Base-by-base conservation (phyloP, 305 asterid species). In the Stenogyne calaminthoides region DNA sequence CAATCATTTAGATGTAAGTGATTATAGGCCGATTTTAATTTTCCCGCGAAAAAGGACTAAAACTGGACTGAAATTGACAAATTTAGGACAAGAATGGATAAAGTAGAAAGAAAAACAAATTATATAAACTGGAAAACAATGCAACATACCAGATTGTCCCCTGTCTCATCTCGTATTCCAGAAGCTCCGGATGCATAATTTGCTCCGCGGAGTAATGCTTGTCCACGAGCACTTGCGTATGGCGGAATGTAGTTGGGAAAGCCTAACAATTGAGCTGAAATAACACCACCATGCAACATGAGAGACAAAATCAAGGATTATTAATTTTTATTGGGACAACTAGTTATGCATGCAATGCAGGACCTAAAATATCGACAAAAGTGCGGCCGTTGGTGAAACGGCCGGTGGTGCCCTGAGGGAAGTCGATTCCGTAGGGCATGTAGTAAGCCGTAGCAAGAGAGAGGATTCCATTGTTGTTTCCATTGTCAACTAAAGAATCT, bases 401-500 rank as follows among this genome's bases (percentile, higher is more conserved):
- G 2, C 98, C 98, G 0, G 95, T 83, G 81, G 88, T 71, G 10
- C 96, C 98, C 51, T 86, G 85, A 1, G 94, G 91, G 42, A 90
- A 90, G 42, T 92, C 98, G 18, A 92, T 47, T 62, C 98, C 96
- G 15, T 92, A 90, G 58, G 98, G 96, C 84, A 77, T 78, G 79
- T 92, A 92, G 66, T 92, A 90, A 7, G 96, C 95, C 65, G 94
- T 81, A 7, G 96, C 92, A 12, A 92, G 89, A 64, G 89, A 81
- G 36, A 92, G 94, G 18, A 90, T 80, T 9, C 72, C 92, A 64
- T 92, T 92, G 62, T 92, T 90, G 75, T 92, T 92, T 62, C 96
- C 98, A 80, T 90, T 92, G 72, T 92, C 98, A 49, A 92, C 98
- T 34, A 92, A 81, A n/a, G 98, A 92, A 58, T 92, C 98, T n/a